These are phyloP conservation scores for Teunomyces lycoperdinae DNA, from an alignment of 805 yeast species.

Conservation along the genomic window DNA sequence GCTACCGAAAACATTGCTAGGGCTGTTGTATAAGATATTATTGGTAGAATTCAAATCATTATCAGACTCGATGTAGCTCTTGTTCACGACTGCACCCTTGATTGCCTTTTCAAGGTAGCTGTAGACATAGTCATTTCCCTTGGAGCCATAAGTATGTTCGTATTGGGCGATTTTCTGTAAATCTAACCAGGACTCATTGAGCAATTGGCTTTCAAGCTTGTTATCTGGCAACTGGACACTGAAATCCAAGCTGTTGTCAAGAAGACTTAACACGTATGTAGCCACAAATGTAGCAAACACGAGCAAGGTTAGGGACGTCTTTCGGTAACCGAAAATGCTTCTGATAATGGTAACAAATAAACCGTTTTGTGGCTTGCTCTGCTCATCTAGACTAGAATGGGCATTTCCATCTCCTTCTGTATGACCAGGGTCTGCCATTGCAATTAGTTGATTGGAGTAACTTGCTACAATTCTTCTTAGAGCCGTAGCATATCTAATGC, in stretches of 20 bases:
- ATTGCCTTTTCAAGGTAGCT: slow-evolving; percentile 52
- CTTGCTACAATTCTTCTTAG: not conserved
- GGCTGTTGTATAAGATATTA: slow-evolving; percentile 50
- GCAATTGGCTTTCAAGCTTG: slow-evolving; percentile 33
- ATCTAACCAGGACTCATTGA: slow-evolving; percentile 61
- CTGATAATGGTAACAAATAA: slow-evolving; percentile 32
- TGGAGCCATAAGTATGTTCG: slow-evolving; percentile 79
- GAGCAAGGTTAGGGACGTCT: slow-evolving; percentile 62
- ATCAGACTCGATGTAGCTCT: slow-evolving; percentile 34
- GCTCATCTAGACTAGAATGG: not conserved
- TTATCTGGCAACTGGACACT: slow-evolving; percentile 44
- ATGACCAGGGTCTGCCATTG: not conserved
- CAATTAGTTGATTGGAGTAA: not conserved
- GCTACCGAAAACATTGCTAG: slow-evolving; percentile 28
- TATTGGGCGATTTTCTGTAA: slow-evolving; percentile 63
- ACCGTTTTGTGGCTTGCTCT: not conserved
- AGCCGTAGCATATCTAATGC: not conserved
- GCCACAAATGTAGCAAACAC: slow-evolving; percentile 46
- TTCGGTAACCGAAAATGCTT: slow-evolving; percentile 65
- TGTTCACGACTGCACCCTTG: slow-evolving; percentile 18
- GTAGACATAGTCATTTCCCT: slow-evolving; percentile 73
- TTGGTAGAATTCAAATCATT: slow-evolving; percentile 42
- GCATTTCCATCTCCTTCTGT: not conserved
- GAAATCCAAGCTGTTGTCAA: slow-evolving; percentile 36
- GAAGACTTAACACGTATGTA: slow-evolving; percentile 36